Percentiles rank a stretch among this genome's conserved stretches.
Evolutionary conservation across 1,139 yeast species (phyloP).

Genomic region (Kodamaea derodonti): DNA sequence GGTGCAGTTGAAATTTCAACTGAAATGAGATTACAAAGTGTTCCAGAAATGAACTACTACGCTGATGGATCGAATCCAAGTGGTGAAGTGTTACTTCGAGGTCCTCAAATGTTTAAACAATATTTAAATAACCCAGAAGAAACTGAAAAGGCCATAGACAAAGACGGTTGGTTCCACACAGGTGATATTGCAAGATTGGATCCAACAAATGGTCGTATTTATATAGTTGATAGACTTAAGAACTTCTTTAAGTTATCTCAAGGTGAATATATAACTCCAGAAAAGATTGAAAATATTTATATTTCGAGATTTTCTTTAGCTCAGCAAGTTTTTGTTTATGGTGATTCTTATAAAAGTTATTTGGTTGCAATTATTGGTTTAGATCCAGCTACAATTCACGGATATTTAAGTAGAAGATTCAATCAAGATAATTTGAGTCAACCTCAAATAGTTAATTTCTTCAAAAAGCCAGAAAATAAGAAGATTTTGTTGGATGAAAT

Average conservation of each 20-base stretch:
- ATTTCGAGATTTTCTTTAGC: constrained; percentile 49
- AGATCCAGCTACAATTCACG: constrained; percentile 18
- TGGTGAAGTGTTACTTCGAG: constrained; percentile 40
- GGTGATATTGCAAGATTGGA: constrained; percentile 67
- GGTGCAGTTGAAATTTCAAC: constrained; percentile 33
- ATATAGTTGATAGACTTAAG: constrained; percentile 71
- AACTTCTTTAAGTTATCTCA: constrained; percentile 79
- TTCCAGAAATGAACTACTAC: constrained; percentile 37
- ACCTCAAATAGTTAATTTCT: constrained; percentile 27
- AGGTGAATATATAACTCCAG: constrained; percentile 82
- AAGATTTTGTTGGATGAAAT: constrained; percentile 24
- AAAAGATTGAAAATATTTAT: constrained; percentile 66
- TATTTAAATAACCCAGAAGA: constrained; percentile 40
- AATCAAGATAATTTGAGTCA: constrained; percentile 5
- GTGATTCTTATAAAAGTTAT: constrained; percentile 13
- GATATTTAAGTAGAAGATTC: constrained; percentile 12
- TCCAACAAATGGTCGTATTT: constrained; percentile 42
- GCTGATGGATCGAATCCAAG: constrained; percentile 30
- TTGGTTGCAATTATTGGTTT: constrained; percentile 49
- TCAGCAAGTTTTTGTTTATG: constrained; percentile 53
- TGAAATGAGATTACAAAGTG: constrained; percentile 34
- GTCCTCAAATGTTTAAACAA: constrained; percentile 35
- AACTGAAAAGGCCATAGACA: constrained; percentile 26
- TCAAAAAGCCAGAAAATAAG: constrained; percentile 28
- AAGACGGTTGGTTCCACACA: constrained; percentile 59